Conservation (phyloP, 352 stramenopile genomes). For the Pythium aphanidermatum region DNA sequence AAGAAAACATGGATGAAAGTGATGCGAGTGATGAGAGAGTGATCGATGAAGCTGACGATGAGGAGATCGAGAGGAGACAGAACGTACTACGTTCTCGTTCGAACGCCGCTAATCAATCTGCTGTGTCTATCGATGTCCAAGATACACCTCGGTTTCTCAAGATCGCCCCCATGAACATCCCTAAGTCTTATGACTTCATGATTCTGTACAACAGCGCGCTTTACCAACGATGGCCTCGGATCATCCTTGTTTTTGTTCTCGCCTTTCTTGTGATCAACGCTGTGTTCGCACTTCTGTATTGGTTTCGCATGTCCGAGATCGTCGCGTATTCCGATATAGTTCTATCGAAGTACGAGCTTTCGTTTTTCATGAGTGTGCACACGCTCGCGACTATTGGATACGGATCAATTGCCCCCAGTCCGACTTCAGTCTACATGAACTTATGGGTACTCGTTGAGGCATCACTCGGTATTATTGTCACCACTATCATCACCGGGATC, state of each 20-base stretch:
- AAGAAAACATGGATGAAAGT: conserved; percentile 7
- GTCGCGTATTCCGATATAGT: conserved; percentile 38
- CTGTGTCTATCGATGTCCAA: conserved; percentile 64
- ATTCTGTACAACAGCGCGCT: conserved; percentile 71
- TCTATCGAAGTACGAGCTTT: conserved; percentile 50
- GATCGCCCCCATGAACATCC: conserved; percentile 67
- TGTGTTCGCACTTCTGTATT: conserved; percentile 59
- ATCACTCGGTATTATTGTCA: conserved; percentile 62
- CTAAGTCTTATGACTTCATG: conserved; percentile 79
- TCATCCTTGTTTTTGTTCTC: conserved; percentile 67
- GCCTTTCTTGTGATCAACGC: conserved; percentile 62
- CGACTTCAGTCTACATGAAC: conserved; percentile 62
- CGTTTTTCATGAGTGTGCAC: conserved; percentile 81
- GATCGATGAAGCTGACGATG: conserved; percentile 3
- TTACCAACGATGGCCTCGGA: conserved; percentile 62
- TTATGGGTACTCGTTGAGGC: conserved; percentile 73
- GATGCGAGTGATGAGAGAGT: conserved; percentile 6
- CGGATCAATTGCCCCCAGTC: conserved; percentile 53
- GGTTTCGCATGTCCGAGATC: conserved; percentile 31
- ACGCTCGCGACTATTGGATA: conserved; percentile 80
- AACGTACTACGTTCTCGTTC: conserved; percentile 6
- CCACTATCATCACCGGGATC: conserved; percentile 84
- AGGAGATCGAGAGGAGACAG: conserved; percentile 11
- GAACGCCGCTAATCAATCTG: conserved; percentile 22
- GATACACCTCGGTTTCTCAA: conserved; percentile 75